Evolutionary conservation across 2,329 filamentous ascomycete genomes (phyloP), one percentile per base, ranked within the genome.

Genomic region (Chaetomiaceae sp.): DNA sequence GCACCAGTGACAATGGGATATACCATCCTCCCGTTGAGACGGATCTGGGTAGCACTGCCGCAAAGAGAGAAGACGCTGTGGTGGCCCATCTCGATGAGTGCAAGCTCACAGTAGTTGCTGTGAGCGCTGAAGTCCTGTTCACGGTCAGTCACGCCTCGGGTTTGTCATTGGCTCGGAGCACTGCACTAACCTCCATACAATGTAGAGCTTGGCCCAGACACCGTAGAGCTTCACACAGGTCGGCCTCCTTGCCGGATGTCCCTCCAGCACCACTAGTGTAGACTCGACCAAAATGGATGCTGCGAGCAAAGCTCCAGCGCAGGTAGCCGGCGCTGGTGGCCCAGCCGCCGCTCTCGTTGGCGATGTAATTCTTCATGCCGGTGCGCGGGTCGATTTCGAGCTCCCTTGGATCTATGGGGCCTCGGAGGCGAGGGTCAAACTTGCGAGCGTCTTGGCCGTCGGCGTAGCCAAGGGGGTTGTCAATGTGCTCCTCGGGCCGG

Each of bases 311-410:
- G 62, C 87, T 90, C 70, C 82, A 89, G 61, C 85, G 84, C 55
- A 96, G 78, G 64, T 92, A 96, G 34, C 88, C 91, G 7, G 88
- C 76, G 58, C 90, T 96, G 18, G 94, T 99, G 1, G 91, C 89
- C 88, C 91, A 96, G 36, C 82, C 80, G 4, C 90, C 89, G 13
- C 73, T 75, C 68, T 97, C 92, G 64, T 96, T 97, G 55, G 92
- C 85, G 61, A 99, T 97, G 69, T 99, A 99, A 68, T 97, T 97
- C 72, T 97, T 99, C 92, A 99, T 96, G n/a, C 91, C 91, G 1
- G 89, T 94, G 5, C 79, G 73, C 30, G 73, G 73, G 64, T 94
- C 89, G 52, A 94, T 80, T 55, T 88, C 83, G 18, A 88, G 81
- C 65, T 94, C 89, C 36, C 80, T 70, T 4, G 80, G 78, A 55